Evolutionary conservation across 345 rosid genomes (phyloP).

Genomic region (Boechera divaricarpa): DNA sequence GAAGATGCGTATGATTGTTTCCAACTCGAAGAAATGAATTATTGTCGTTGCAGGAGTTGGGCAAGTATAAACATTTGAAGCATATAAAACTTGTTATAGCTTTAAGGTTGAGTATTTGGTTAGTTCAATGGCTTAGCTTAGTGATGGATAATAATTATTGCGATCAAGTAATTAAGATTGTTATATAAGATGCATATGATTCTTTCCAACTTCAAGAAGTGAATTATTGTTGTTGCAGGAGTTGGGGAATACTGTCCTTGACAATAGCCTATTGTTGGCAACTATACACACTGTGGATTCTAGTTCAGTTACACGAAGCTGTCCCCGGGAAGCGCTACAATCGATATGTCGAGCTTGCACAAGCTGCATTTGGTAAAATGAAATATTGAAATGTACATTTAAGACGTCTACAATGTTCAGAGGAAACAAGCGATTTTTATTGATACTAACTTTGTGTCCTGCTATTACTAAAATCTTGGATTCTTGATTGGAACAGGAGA

Average conservation of each 20-base stretch:
- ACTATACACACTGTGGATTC: conserved; percentile 90
- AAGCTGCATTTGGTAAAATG: conserved; percentile 90
- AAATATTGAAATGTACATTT: not conserved
- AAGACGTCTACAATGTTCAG: not conserved
- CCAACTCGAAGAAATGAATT: no score
- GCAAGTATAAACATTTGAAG: not conserved
- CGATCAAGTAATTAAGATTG: not conserved
- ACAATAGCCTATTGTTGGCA: conserved; percentile 95
- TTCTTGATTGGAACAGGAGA: conserved; percentile 61
- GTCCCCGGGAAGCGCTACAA: conserved; percentile 96
- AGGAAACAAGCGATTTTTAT: not conserved
- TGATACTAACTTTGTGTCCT: not conserved
- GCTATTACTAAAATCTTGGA: conserved; percentile 2
- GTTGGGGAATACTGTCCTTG: conserved; percentile 91
- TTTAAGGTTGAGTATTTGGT: conserved; percentile 1
- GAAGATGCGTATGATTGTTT: no score
- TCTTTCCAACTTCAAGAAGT: not conserved
- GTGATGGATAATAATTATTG: not conserved
- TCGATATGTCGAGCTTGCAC: conserved; percentile 95
- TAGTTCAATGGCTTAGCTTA: conserved; percentile 12
- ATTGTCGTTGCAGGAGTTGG: no score
- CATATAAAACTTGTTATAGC: not conserved
- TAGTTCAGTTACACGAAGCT: conserved; percentile 95
- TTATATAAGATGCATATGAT: not conserved
- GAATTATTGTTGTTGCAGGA: conserved; percentile 55